A percentile compares a stretch with the other conserved stretches of the same genome.
Evolutionary conservation across 1,284 basidiomycete genomes (phyloP).

Genomic region (Schizophyllum amplum): DNA sequence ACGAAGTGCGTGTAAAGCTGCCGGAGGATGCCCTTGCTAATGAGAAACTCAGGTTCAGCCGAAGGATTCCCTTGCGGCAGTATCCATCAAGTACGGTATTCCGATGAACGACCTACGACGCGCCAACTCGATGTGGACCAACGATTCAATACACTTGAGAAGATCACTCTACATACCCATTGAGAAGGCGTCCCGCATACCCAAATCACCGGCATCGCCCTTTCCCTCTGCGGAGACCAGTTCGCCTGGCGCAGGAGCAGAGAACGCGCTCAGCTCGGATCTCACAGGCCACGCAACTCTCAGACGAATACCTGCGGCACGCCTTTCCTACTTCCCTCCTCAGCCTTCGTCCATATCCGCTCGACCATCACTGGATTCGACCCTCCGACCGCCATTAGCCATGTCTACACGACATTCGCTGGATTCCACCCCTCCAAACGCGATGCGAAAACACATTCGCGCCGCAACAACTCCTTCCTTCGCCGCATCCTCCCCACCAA

Average conservation of each 20-base stretch:
- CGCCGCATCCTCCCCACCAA: constrained; percentile 20
- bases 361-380: constrained; percentile 1
- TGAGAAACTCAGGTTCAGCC: constrained; percentile 44
- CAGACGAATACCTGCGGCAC: constrained; percentile 41
- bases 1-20: constrained; percentile 33
- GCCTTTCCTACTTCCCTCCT: constrained; percentile 57
- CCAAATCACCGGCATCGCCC: constrained; percentile 21
- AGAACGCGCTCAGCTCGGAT: constrained; percentile 1
- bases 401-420: constrained; percentile 7
- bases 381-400: constrained; percentile 9
- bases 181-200: constrained; percentile 29
- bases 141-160: constrained; percentile 83
- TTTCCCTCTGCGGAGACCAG: constrained; percentile 1
- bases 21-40: neutral
- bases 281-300: constrained; percentile 23
- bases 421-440: constrained; percentile 12
- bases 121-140: constrained; percentile 86
- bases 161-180: constrained; percentile 76
- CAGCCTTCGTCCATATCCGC: constrained; percentile 12
- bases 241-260: constrained; percentile 9
- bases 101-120: constrained; percentile 74
- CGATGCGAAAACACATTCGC: constrained; percentile 15
- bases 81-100: constrained; percentile 83
- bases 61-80: constrained; percentile 74
- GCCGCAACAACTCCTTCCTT: constrained; percentile 13